A percentile compares a stretch with the other conserved stretches of the same genome.
phyloP scores from a whole-genome alignment of 192 early-diverging fungal genomes.

The Gonapodya prolifera region DNA sequence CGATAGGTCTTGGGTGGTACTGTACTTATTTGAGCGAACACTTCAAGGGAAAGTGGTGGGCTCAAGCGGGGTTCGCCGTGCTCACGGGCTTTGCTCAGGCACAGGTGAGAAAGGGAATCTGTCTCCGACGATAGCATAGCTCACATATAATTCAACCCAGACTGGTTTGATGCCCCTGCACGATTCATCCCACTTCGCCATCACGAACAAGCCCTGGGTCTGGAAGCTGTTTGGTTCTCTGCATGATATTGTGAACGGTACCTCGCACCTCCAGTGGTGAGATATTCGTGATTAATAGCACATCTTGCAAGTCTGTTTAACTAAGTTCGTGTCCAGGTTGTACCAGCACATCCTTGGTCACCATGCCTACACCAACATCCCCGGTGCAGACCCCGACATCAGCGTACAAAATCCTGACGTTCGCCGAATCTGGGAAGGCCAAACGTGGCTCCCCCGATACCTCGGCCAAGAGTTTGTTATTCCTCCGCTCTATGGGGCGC shows the following conservation, averaged over 20 bases:
- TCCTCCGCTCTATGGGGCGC: constrained; percentile 33
- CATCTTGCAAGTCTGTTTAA: too few relatives aligned
- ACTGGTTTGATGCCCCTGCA: constrained; percentile 38
- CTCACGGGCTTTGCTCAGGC: constrained; percentile 34
- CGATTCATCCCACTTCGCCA: constrained; percentile 39
- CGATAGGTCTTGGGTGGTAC: constrained; percentile 25
- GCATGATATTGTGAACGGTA: constrained; percentile 45
- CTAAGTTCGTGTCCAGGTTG: constrained; percentile 3
- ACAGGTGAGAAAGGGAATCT: constrained; percentile 12
- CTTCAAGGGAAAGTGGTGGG: constrained; percentile 26
- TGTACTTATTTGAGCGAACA: constrained; percentile 27
- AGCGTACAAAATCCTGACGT: constrained; percentile 30
- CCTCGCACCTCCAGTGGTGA: constrained; percentile 36
- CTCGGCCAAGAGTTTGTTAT: constrained; percentile 33
- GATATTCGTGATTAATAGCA: too few relatives aligned
- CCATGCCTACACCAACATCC: constrained; percentile 45
- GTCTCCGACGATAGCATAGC: background rate
- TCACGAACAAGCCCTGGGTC: constrained; percentile 33
- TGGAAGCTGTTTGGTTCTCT: constrained; percentile 39
- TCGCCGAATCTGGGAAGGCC: constrained; percentile 34
- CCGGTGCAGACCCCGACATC: constrained; percentile 39
- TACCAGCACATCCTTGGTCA: constrained; percentile 46
- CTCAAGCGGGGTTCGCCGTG: constrained; percentile 28
- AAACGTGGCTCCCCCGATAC: constrained; percentile 35
- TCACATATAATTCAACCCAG: background rate